These are phyloP conservation scores for Scheffersomyces lignosus DNA, from an alignment of 805 yeast genomes.

Conservation along the genomic window DNA sequence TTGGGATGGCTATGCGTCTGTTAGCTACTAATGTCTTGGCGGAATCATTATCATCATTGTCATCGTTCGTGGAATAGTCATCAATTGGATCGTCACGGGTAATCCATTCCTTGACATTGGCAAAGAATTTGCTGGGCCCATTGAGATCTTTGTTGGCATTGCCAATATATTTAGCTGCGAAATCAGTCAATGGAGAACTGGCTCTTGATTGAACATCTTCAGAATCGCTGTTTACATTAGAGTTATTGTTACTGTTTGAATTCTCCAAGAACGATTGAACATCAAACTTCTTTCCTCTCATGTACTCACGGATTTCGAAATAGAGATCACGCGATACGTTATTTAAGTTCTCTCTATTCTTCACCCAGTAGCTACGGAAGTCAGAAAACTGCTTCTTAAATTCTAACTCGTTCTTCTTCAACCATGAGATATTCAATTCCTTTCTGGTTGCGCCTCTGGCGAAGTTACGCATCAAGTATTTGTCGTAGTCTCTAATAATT, in stretches of 20 bases:
- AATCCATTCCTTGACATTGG: conserved; percentile 46
- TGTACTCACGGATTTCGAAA: conserved; percentile 77
- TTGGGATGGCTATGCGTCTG: too few relatives aligned
- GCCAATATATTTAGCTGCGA: conserved; percentile 63
- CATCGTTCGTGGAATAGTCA: conserved; percentile 26
- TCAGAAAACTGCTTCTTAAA: conserved; percentile 87
- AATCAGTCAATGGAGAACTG: conserved; percentile 62
- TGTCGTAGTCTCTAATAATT: conserved; percentile 93
- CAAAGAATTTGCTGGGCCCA: conserved; percentile 28
- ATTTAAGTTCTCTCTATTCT: conserved; percentile 65
- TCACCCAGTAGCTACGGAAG: conserved; percentile 82
- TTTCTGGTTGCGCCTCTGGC: conserved; percentile 97
- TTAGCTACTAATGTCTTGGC: conserved; percentile 1
- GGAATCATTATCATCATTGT: conserved; percentile 7
- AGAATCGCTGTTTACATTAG: conserved; percentile 24
- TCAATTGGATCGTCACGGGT: conserved; percentile 33
- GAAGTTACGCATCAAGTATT: conserved; percentile 93
- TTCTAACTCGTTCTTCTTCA: conserved; percentile 94
- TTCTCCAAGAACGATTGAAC: conserved; percentile 26
- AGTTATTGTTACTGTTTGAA: conserved; percentile 11
- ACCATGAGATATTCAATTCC: conserved; percentile 95
- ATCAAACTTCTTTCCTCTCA: conserved; percentile 48
- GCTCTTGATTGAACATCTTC: conserved; percentile 29
- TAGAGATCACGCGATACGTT: conserved; percentile 80
- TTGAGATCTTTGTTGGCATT: conserved; percentile 46